Percentiles rank a stretch among this genome's conserved stretches.
Evolutionary conservation across 345 rosid species (phyloP).

Genomic region (Melaleuca alternifolia): DNA sequence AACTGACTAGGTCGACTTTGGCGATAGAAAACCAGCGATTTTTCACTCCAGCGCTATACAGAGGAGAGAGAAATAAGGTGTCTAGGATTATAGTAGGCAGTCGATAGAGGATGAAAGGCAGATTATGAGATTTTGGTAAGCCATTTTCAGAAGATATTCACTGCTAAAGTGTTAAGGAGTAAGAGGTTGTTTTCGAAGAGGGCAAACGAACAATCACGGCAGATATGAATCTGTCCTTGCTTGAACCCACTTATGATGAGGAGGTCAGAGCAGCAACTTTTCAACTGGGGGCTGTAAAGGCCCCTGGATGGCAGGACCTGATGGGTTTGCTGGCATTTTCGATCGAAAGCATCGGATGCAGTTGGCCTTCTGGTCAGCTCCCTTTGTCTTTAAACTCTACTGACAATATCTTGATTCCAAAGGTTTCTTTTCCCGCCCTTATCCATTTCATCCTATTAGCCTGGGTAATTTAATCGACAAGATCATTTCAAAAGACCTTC

Average conservation of each 20-base stretch:
- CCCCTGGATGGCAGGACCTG: neutral
- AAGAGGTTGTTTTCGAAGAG: neutral
- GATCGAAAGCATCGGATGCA: neutral
- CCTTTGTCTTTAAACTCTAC: neutral
- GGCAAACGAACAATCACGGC: neutral
- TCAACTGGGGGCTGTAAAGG: neutral
- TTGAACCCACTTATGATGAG: neutral
- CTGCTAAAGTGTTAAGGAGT: neutral
- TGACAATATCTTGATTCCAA: neutral
- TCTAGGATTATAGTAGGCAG: neutral
- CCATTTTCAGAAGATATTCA: neutral
- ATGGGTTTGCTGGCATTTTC: neutral
- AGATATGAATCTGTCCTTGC: neutral
- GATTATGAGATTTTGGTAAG: neutral
- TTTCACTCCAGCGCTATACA: neutral
- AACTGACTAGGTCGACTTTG: neutral
- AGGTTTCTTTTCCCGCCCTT: neutral
- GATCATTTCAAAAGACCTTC: neutral
- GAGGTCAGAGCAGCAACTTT: neutral
- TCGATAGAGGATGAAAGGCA: neutral
- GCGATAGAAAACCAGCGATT: neutral
- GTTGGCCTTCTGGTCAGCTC: rapidly evolving
- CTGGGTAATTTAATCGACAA: neutral
- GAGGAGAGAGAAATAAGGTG: neutral
- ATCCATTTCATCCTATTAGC: neutral